phyloP scores from a whole-genome alignment of 1,284 basidiomycete genomes.

The Ceratobasidium sp. region DNA sequence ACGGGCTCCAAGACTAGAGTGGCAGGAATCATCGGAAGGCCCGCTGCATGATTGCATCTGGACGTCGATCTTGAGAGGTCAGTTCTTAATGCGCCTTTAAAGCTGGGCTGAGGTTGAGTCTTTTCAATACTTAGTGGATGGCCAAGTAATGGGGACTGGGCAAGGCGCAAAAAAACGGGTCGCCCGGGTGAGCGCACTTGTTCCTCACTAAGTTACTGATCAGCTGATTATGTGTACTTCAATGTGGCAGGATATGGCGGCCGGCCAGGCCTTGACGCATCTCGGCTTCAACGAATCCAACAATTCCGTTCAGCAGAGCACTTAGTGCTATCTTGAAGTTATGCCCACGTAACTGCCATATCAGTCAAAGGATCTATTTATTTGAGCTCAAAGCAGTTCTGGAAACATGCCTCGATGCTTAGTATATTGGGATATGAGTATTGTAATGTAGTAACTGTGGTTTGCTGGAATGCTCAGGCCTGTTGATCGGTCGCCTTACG shows the following conservation, averaged over 20 bases:
- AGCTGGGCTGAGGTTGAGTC: not conserved
- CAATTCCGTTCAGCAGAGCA: not conserved
- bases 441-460: not conserved
- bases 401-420: not conserved
- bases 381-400: not conserved
- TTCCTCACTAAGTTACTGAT: not conserved
- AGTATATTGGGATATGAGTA: not conserved
- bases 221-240: not conserved
- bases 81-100: not conserved
- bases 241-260: slow-evolving; percentile 11
- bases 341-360: not conserved
- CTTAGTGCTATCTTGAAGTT: not conserved
- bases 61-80: slow-evolving; percentile 28
- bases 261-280: not conserved
- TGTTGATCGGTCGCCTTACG: not conserved
- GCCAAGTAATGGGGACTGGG: not conserved
- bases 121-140: slow-evolving; percentile 11
- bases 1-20: slow-evolving; percentile 8
- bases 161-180: slow-evolving; percentile 6
- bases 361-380: too few species aligned
- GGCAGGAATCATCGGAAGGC: slow-evolving; percentile 5
- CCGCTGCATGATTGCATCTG: slow-evolving; percentile 30
- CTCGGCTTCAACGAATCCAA: not conserved
- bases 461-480: not conserved
- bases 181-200: slow-evolving; percentile 13